Evolutionary conservation across 2,329 filamentous ascomycete species (phyloP), one percentile per base, ranked within the genome.

Genomic region (Davidsoniella eucalypti): DNA sequence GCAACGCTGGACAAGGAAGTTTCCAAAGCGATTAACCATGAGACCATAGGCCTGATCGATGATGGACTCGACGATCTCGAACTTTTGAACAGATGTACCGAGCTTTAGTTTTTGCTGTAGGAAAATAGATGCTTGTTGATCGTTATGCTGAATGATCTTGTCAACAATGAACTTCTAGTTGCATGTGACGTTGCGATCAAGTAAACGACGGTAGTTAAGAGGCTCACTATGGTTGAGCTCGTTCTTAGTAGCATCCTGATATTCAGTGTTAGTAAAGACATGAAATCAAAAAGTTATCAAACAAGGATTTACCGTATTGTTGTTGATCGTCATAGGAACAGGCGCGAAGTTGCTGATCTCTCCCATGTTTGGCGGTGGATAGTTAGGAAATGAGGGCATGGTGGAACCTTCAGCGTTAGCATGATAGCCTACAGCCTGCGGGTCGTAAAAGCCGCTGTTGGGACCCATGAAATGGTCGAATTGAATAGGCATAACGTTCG

Each of bases 161-260:
- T 98, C 90, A 50, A 98, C 92, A 58, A 98, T 95, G 63, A 94
- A 95, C 68, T 92, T 94, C 92, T 90, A 98, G 69, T 98, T 93
- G 68, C 90, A 96, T 60, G 85, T 94, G 65, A 94, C 87, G 62
- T 90, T 94, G 61, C 88, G 87, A 61, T 98, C 92, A 44, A 96
- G 78, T 38, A 98, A 75, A 51, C 88, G 87, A 54, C 92, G 87
- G 61, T 96, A 98, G 66, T 98, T 96, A 59, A 96, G 75, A 9
- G 90, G 92, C 65, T 98, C 92, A 5, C 84, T 84, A 3, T 42
- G 36, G 40, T 21, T 37, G n/a, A 52, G 26, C 37, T 52, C 44
- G 41, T 44, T 33, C 26, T 33, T 33, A 9, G 4, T 9, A 33
- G 26, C 26, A 33, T 33, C 26, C 26, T 33, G 26, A 42, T 33